Conservation (phyloP, 768 basidiomycete species). For the Serendipita sp. region DNA sequence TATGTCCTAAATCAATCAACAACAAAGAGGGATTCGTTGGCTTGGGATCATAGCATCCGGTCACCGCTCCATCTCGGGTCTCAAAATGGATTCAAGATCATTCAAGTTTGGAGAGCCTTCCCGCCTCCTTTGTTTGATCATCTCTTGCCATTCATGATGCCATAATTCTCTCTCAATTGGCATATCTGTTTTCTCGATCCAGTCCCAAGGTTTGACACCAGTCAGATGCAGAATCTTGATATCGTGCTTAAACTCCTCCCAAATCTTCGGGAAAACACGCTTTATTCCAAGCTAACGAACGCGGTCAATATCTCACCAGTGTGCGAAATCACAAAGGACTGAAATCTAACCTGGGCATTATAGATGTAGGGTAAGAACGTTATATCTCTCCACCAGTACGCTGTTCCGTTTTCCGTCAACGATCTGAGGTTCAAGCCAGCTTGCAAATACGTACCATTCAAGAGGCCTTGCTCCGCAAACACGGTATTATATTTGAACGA, state of each 20-base stretch:
- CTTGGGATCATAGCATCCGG: too few relatives aligned
- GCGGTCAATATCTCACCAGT: not conserved
- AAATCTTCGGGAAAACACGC: constrained; percentile 9
- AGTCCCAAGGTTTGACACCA: constrained; percentile 10
- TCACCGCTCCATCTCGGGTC: too few relatives aligned
- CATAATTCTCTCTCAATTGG: constrained; percentile 8
- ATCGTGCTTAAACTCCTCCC: constrained; percentile 8
- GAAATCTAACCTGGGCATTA: constrained; percentile 8
- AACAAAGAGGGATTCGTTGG: too few relatives aligned
- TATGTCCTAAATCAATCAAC: too few relatives aligned
- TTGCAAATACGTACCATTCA: constrained; percentile 7
- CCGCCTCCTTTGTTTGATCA: not conserved
- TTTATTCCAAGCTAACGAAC: constrained; percentile 8
- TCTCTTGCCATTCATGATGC: constrained; percentile 7
- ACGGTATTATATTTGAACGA: constrained; percentile 6
- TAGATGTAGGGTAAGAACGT: constrained; percentile 9
- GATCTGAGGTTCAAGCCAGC: not conserved
- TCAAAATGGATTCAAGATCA: too few relatives aligned
- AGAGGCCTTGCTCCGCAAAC: constrained; percentile 10
- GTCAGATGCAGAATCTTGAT: constrained; percentile 9
- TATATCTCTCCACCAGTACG: constrained; percentile 8
- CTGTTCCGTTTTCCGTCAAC: not conserved
- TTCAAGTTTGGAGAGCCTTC: not conserved
- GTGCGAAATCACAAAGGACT: not conserved
- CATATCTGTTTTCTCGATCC: constrained; percentile 8